phyloP scores from a whole-genome alignment of 2,329 filamentous ascomycete genomes.

The Helotiales sp. region DNA sequence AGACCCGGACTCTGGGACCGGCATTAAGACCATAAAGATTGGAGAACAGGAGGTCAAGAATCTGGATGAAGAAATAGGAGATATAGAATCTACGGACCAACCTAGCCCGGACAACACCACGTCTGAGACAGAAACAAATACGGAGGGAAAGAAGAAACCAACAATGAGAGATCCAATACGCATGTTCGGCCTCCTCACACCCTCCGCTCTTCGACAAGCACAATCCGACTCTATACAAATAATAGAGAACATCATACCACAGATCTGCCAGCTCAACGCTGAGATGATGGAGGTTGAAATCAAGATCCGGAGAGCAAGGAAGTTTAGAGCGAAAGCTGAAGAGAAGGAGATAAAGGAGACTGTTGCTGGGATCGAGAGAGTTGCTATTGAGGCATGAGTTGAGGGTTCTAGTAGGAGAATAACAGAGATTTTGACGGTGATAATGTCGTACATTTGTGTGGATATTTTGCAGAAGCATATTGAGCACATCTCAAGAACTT shows the following conservation, averaged over 20 bases:
- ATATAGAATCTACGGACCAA: neutral
- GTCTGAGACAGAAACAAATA: neutral
- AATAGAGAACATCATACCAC: slow-evolving; percentile 58
- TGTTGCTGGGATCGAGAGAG: neutral
- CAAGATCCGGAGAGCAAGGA: slow-evolving; percentile 60
- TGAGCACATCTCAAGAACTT: too few species aligned
- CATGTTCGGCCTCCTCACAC: slow-evolving; percentile 56
- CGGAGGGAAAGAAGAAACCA: neutral
- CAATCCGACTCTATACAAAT: slow-evolving; percentile 58
- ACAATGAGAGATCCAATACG: slow-evolving; percentile 51
- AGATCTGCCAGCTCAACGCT: slow-evolving; percentile 55
- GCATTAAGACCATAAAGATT: slow-evolving; percentile 39
- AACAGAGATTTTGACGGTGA: too few species aligned
- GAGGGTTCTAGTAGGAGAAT: too few species aligned
- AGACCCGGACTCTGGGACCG: slow-evolving; percentile 4
- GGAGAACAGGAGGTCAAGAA: slow-evolving; percentile 46
- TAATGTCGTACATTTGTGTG: too few species aligned
- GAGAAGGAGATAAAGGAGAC: neutral
- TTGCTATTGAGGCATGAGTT: neutral
- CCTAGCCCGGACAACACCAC: too few species aligned
- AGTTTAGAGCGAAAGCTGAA: slow-evolving; percentile 31
- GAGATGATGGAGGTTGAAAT: slow-evolving; percentile 68
- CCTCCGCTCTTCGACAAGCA: slow-evolving; percentile 50
- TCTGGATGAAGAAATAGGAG: neutral
- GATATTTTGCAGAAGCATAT: too few species aligned